phyloP scores from a whole-genome alignment of 768 basidiomycete species.

The Pleurotus salmoneostramineus region DNA sequence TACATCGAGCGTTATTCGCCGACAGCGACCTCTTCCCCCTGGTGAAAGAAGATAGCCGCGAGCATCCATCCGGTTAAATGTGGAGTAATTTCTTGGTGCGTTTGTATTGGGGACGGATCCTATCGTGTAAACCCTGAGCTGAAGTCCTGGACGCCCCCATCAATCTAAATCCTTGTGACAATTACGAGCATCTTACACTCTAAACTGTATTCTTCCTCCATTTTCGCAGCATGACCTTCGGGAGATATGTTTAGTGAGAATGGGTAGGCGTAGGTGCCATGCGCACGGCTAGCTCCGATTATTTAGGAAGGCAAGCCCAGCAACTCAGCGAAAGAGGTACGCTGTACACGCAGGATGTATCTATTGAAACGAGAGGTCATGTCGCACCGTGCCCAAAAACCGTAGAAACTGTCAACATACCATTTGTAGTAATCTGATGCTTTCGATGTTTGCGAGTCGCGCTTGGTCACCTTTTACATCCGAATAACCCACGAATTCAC shows the following conservation, averaged over 20 bases:
- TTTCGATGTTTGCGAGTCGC: no score
- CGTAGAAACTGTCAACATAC: no score
- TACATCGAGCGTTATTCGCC: no score
- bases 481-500: not conserved
- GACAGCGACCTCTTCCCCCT: no score
- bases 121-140: not conserved
- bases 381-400: no score
- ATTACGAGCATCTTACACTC: not conserved
- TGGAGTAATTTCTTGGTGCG: not conserved
- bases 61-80: not conserved
- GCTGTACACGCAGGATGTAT: no score
- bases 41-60: no score
- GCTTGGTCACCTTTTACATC: not conserved
- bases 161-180: constrained; percentile 2
- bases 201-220: not conserved
- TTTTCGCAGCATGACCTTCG: not conserved
- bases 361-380: no score
- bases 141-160: constrained; percentile 1
- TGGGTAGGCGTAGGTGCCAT: not conserved
- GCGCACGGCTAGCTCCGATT: not conserved
- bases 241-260: not conserved
- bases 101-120: not conserved
- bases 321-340: not conserved
- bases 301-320: not conserved
- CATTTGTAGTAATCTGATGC: no score